Base-by-base conservation (phyloP, 441 rosid species). In the Jatropha podagrica region DNA sequence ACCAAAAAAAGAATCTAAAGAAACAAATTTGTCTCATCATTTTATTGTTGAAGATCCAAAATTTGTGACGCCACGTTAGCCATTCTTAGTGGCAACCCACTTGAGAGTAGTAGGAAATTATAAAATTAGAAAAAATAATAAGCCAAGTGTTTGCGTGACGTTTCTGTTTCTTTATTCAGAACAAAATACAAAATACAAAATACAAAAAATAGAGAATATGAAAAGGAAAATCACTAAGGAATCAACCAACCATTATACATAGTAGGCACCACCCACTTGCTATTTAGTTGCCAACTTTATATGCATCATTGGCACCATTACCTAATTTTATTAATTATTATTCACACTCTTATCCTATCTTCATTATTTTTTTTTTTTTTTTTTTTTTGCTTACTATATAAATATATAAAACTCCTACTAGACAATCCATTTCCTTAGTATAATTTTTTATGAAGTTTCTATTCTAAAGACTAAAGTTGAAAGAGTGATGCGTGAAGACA, bases 1-100 rank as follows among this genome's bases (percentile, higher is more conserved):
- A 54, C 17, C 49, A 26, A 3, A 52, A 10, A n/a, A 2, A 63
- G 68, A 41, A 55, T 58, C 26, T 55, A 15, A n/a, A 40, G 32
- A 32, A 18, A 44, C 48, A 37, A 64, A 18, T 10, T n/a, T 49
- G 26, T 40, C 61, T 42, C n/a, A 46, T 67, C 56, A 67, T 67
- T 72, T 77, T 18, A 38, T 54, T 20, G 40, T 73, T 40, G 54
- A 42, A 69, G 62, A 65, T 67, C 46, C 68, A 61, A 23, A 37
- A 56, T 40, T 65, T 40, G 68, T 69, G 79, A 83, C 58, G 73
- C 68, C 74, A 73, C 80, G 67, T 46, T 67, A 74, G 73, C 92
- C 92, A 85, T 86, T 81, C 85, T 80, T 88, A 88, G 95, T 93
- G 97, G 86, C 84, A 80, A 80, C 76, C 84, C 87, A 83, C 90